Conservation (phyloP, 768 basidiomycete genomes). For the Pisolithus microcarpus region DNA sequence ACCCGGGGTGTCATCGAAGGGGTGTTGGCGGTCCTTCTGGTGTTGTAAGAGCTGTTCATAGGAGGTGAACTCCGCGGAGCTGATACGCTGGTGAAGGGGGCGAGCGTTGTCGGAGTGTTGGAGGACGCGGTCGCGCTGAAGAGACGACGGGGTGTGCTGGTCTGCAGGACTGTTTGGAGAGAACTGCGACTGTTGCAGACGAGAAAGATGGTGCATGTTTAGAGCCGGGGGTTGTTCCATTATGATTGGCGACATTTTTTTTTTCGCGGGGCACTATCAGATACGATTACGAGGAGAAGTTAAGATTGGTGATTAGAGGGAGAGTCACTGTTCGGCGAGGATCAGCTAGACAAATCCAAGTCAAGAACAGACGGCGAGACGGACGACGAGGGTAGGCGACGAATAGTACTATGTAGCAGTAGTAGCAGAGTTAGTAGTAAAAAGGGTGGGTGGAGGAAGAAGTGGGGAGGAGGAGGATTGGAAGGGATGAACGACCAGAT, state of each 20-base stretch:
- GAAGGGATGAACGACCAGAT: slow-evolving; percentile 19
- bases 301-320: slow-evolving; percentile 13
- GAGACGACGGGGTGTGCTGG: slow-evolving; percentile 19
- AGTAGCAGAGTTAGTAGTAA: no score
- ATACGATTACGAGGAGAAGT: slow-evolving; percentile 24
- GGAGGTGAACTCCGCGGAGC: slow-evolving; percentile 21
- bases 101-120: slow-evolving; percentile 17
- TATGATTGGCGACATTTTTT: slow-evolving; percentile 51
- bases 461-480: slow-evolving; percentile 20
- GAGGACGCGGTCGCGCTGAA: slow-evolving; percentile 13
- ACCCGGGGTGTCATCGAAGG: slow-evolving; percentile 10
- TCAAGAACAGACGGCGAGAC: neutral
- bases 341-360: neutral
- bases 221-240: slow-evolving; percentile 44
- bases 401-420: no score
- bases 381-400: no score
- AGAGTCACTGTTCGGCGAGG: slow-evolving; percentile 6
- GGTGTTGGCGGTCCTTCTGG: slow-evolving; percentile 24
- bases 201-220: slow-evolving; percentile 46
- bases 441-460: neutral
- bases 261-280: slow-evolving; percentile 15
- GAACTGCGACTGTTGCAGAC: slow-evolving; percentile 41
- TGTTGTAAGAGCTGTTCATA: slow-evolving; percentile 26
- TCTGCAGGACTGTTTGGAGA: slow-evolving; percentile 25
- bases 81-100: slow-evolving; percentile 25